Base-by-base conservation (phyloP, 768 basidiomycete species). In the Russula vinacea region DNA sequence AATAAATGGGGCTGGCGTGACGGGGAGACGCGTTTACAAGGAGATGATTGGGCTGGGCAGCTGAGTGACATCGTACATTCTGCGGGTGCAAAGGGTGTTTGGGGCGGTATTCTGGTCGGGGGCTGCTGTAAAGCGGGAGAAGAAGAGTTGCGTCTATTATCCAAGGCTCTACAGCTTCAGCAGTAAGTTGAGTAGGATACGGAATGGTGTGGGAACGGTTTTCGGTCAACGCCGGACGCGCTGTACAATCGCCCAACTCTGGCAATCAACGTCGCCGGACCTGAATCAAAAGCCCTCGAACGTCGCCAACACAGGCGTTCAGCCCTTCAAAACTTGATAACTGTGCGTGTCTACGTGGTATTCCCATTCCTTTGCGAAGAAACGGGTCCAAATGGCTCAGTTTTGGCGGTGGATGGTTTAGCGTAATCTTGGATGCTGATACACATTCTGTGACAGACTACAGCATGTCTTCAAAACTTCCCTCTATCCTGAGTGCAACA, bases 401-500 rank as follows among this genome's bases (percentile, higher is more conserved):
- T 63, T 60, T 70, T 68, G 70, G 76, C 71, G 76, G 68, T 81
- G 80, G 75, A 75, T 77, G 70, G 66, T 57, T 52, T 57, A 29
- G 39, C 35, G 54, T 45, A 45, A 40, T 49, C 42, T 60, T 70
- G 73, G 79, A 78, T 79, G 73, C 73, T 79, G 72, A 76, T 73
- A 75, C 70, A 47, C n/a, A 37, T 70, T 69, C 56, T 32, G 63
- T 53, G 60, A 50, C 59, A 78, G 73, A 68, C 68, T 64, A n/a
- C 74, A 76, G 59, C 76, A 82, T 83, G 83, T 80, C 90, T 73
- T 92, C 92, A 76, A 97, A 97, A 85, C 84, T 98, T 71, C 96
- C 96, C 72, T 89, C 94, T 73, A 84, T 90, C 71, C 86, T 99
- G 73, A 87, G 87, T 74, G 92, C 94, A 51, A 95, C 94, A 60